Percentiles rank a stretch among this genome's conserved stretches.
Evolutionary conservation across 2,329 filamentous ascomycete species (phyloP).

Genomic region (Parafenestella ontariensis): DNA sequence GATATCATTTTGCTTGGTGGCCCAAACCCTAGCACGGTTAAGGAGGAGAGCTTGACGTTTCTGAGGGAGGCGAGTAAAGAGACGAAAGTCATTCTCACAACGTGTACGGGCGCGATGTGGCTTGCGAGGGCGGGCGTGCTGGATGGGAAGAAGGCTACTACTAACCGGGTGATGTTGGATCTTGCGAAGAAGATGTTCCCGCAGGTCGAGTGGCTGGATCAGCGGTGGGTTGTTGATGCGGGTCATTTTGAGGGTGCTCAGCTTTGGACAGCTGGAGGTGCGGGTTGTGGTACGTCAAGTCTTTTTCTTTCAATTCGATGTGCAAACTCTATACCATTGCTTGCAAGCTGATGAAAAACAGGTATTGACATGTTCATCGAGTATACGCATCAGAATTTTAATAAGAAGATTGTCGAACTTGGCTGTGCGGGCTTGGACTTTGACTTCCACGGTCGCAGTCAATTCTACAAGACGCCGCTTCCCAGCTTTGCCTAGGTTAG

Average conservation of each 20-base stretch:
- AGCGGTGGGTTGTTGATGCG: constrained; percentile 49
- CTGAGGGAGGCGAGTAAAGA: constrained; percentile 46
- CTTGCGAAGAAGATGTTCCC: constrained; percentile 40
- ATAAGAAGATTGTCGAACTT: constrained; percentile 22
- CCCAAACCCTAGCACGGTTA: constrained; percentile 38
- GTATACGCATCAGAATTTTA: constrained; percentile 27
- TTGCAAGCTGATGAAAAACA: constrained; percentile 9
- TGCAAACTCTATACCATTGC: not conserved
- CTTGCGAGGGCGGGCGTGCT: constrained; percentile 47
- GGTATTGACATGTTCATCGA: constrained; percentile 36
- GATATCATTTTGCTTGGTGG: constrained; percentile 53
- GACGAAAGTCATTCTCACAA: constrained; percentile 49
- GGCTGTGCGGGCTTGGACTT: constrained; percentile 27
- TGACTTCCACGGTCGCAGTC: constrained; percentile 19
- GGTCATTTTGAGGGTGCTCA: constrained; percentile 40
- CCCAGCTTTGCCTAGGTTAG: constrained; percentile 1
- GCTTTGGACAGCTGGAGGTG: constrained; percentile 51
- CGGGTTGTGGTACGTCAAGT: constrained; percentile 42
- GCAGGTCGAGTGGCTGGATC: constrained; percentile 48
- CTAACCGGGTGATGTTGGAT: constrained; percentile 44
- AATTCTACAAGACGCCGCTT: constrained; percentile 18
- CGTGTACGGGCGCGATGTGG: constrained; percentile 52
- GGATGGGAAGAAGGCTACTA: constrained; percentile 50
- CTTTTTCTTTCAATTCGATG: not conserved
- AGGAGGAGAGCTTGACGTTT: constrained; percentile 45